phyloP scores from a whole-genome alignment of 148 eudicot species.

The Rhododendron ovatum region DNA sequence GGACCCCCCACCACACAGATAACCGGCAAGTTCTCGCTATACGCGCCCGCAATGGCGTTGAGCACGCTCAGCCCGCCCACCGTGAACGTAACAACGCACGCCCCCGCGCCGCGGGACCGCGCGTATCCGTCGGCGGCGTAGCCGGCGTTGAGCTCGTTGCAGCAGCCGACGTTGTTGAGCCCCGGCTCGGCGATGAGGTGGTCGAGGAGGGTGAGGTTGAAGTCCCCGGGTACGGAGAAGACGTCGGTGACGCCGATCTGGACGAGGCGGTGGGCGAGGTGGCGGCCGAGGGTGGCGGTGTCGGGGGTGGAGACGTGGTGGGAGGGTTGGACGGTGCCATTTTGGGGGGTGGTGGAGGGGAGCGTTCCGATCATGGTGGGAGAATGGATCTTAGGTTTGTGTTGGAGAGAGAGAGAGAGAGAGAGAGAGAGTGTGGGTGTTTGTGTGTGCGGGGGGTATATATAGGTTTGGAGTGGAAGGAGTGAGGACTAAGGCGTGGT shows the following conservation, averaged over 20 bases:
- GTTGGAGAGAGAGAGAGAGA: slow-evolving; percentile 34
- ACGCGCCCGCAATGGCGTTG: slow-evolving; percentile 13
- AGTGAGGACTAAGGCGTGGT: neutral
- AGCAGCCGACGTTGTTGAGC: slow-evolving; percentile 18
- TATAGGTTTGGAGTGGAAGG: neutral
- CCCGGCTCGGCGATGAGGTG: slow-evolving; percentile 31
- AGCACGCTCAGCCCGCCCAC: slow-evolving; percentile 13
- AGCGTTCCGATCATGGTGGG: slow-evolving; percentile 6
- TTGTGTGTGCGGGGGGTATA: neutral
- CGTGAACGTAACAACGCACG: slow-evolving; percentile 22
- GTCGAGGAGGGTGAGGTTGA: slow-evolving; percentile 25
- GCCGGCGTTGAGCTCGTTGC: slow-evolving; percentile 12
- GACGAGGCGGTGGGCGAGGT: slow-evolving; percentile 13
- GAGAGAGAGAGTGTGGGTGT: neutral
- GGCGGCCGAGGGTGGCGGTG: slow-evolving; percentile 16
- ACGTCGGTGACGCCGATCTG: slow-evolving; percentile 3
- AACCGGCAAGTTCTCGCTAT: slow-evolving; percentile 26
- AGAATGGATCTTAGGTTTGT: neutral
- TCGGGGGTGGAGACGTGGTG: neutral
- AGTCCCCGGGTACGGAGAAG: slow-evolving; percentile 23
- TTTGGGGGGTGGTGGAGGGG: neutral
- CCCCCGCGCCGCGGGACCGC: slow-evolving; percentile 19
- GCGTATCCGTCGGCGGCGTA: slow-evolving; percentile 21
- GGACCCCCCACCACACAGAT: slow-evolving; percentile 27
- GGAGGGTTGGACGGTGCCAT: neutral